Evolutionary conservation across 202 grass and related monocot species (phyloP).

Genomic region (Setaria viridis): DNA sequence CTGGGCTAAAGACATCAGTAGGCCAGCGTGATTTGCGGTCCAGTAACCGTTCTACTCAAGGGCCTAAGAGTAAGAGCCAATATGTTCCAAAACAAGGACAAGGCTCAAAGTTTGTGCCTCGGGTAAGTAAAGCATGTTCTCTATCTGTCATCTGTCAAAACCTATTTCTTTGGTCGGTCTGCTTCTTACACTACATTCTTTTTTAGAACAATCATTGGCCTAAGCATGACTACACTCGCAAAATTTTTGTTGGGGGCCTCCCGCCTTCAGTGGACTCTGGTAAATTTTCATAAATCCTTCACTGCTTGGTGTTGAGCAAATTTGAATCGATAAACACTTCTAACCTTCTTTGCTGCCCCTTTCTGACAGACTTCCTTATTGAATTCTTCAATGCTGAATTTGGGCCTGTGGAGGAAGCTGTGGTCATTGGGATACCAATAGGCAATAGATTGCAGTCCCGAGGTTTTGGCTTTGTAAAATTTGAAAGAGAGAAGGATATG

Average conservation of each 20-base stretch:
- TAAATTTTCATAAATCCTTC: conserved; percentile 37
- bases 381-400: conserved; percentile 64
- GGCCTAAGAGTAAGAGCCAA: conserved; percentile 50
- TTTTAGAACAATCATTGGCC: conserved; percentile 51
- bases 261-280: conserved; percentile 64
- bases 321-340: conserved; percentile 7
- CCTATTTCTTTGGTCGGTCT: neutral
- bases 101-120: conserved; percentile 38
- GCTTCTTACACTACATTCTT: conserved; percentile 31
- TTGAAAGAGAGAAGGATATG: conserved; percentile 56
- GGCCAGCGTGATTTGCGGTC: conserved; percentile 40
- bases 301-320: conserved; percentile 13
- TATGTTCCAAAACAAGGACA: conserved; percentile 48
- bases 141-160: neutral
- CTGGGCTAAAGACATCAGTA: conserved; percentile 39
- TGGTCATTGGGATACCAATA: conserved; percentile 52
- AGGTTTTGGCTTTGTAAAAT: conserved; percentile 76
- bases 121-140: conserved; percentile 46
- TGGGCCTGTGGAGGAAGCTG: conserved; percentile 72
- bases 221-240: conserved; percentile 64
- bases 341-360: conserved; percentile 18
- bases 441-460: conserved; percentile 55
- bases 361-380: conserved; percentile 50
- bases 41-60: conserved; percentile 39
- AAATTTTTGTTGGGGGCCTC: conserved; percentile 74